Conservation (phyloP, 306 rosid genomes). For the Quercus rubra region DNA sequence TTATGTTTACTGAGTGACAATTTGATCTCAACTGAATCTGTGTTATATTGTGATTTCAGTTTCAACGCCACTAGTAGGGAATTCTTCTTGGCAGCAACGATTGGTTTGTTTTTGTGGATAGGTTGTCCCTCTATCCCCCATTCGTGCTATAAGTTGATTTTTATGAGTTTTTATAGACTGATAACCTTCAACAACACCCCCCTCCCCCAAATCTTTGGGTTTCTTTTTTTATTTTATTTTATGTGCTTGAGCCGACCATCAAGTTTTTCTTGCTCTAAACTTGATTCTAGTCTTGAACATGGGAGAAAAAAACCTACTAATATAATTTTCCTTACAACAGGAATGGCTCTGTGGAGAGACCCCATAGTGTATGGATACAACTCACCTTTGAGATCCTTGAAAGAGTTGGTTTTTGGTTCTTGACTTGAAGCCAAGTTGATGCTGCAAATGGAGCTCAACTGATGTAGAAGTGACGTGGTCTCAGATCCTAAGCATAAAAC, state of each 20-base stretch:
- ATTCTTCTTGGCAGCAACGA: conserved; percentile 74
- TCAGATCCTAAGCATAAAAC: not conserved
- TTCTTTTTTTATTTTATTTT: no score
- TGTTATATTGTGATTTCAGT: conserved; percentile 34
- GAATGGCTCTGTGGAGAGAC: conserved; percentile 45
- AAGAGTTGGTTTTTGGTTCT: conserved; percentile 32
- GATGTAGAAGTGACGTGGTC: not conserved
- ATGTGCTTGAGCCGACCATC: no score
- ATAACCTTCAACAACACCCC: not conserved
- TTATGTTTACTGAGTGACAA: conserved; percentile 11
- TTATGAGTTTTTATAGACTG: not conserved
- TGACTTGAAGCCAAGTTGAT: not conserved
- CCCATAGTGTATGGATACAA: conserved; percentile 21
- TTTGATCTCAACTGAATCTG: conserved; percentile 17
- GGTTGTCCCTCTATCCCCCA: conserved; percentile 37
- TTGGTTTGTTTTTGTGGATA: conserved; percentile 63
- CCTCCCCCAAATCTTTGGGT: no score
- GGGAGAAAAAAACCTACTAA: not conserved
- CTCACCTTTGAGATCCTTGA: conserved; percentile 35
- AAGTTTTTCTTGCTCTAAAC: not conserved
- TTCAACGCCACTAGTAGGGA: conserved; percentile 62
- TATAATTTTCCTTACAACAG: not conserved
- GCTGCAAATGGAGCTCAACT: not conserved
- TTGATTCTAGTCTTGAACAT: not conserved
- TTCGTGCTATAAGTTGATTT: not conserved